Evolutionary conservation across 2,329 filamentous ascomycete species (phyloP), one percentile per base, ranked within the genome.

Genomic region (Ceratocystis papillata): DNA sequence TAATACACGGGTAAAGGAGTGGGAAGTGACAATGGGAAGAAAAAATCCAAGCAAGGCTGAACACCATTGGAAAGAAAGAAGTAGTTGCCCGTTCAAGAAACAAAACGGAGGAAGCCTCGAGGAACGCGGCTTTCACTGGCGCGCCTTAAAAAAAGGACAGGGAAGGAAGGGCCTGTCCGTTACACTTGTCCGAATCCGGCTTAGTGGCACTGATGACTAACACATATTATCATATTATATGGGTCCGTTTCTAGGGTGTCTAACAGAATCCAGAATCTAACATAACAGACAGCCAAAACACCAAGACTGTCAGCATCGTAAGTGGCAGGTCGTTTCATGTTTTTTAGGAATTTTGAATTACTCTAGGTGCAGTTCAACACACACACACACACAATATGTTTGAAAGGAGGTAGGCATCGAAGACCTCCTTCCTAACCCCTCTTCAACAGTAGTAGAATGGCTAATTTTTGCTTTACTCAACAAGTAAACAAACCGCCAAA

Each of bases 11-110:
- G 20, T 12, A 37, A 17, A 55, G n/a, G 12, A 33, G 62, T 55
- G 22, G 45, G 1, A 25, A 5, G 22, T 12, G 20, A 33, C 30
- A 33, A 25, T 1, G 22, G 12, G 28, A n/a, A 28, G 53, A 15
- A 33, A 48, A 57, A 64, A 22, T 30, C 30, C 33, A 25, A 22
- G 69, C 71, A 73, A 69, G 53, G 53, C 28, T n/a, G 53, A 67
- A 5, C 10, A 41, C 37, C 37, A 50, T 25, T 22, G 20, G 17
- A 22, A n/a, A 48, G 69, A 68, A 69, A 15, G 30, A 25, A 33
- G 53, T 30, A 57, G 30, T 62, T 67, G 46, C 53, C 37, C 33
- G 45, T 55, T 67, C 7, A 17, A 59, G 10, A 53, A 66, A 5
- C 6, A 62, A 10, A 53, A 62, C 44, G 45, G 30, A 60, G 37